A percentile compares a stretch with the other conserved stretches of the same genome.
Evolutionary conservation across 768 basidiomycete species (phyloP).

Genomic region (Russula abietina): DNA sequence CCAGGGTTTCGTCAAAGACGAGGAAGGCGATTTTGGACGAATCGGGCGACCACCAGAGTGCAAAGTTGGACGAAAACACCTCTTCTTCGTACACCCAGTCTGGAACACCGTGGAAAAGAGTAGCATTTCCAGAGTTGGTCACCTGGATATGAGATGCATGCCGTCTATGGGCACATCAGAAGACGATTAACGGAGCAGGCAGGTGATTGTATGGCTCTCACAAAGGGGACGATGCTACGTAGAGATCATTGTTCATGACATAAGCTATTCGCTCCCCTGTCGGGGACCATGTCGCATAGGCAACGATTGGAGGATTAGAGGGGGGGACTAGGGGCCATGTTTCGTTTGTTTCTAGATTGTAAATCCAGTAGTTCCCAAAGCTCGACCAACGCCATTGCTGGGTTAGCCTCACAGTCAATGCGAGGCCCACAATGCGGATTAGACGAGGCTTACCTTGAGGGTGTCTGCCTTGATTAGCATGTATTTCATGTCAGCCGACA

Average conservation of each 20-base stretch:
- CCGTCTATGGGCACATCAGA: conserved; percentile 28
- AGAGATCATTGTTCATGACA: conserved; percentile 85
- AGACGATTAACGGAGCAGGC: conserved; percentile 3
- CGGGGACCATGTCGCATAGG: conserved; percentile 86
- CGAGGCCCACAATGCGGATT: conserved; percentile 22
- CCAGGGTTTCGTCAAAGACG: conserved; percentile 79
- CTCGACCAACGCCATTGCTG: conserved; percentile 94
- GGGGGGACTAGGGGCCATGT: conserved; percentile 71
- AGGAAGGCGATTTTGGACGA: conserved; percentile 76
- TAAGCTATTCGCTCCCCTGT: conserved; percentile 79
- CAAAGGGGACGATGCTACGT: conserved; percentile 64
- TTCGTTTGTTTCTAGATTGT: conserved; percentile 59
- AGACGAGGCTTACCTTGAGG: conserved; percentile 49
- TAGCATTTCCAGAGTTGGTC: conserved; percentile 73
- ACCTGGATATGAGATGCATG: conserved; percentile 57
- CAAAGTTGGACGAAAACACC: conserved; percentile 62
- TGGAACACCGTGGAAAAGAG: conserved; percentile 89
- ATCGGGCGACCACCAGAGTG: conserved; percentile 91
- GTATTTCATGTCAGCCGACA: conserved; percentile 89
- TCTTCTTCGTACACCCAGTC: conserved; percentile 99
- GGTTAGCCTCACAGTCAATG: conserved; percentile 5
- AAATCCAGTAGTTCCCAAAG: conserved; percentile 90
- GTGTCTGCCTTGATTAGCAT: conserved; percentile 74
- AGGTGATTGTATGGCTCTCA: conserved; percentile 33
- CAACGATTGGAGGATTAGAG: conserved; percentile 59